Evolutionary conservation across 2,329 filamentous ascomycete species (phyloP), one percentile per base, ranked within the genome.

Genomic region (Neurospora sp.): DNA sequence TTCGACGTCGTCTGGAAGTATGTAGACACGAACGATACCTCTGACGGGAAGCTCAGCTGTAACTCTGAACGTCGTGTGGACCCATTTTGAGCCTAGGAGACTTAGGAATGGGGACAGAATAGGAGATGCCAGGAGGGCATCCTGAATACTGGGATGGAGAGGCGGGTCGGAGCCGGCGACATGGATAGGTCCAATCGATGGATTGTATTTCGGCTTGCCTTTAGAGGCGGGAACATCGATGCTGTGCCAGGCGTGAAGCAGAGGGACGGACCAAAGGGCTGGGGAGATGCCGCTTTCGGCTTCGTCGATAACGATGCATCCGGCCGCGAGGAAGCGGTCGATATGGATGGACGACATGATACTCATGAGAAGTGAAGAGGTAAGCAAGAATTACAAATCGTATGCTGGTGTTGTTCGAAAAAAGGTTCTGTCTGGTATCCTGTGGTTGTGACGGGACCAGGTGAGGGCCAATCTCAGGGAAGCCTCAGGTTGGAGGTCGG

Each of bases 1-100:
- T 2, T 85, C 83, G 40, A 87, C 82, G 78, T 94, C 91, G 72
- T 91, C 87, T 2, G 90, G 88, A 2, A 92, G 82, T 4, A 91
- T 74, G 74, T 90, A 89, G 0, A 92, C 81, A 28, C 89, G 83
- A 8, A 87, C 46, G 6, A 81, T 75, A 19, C 77, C 79, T 5
- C 70, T 66, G 1, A 73, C 65, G 2, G 73, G 67, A 12, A 72
- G 66, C 6, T 74, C 70, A 1, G 70, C 17, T 52, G 73, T 75
- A 3, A 77, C 28, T 2, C 74, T 74, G 66, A 83, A 80, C n/a
- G 82, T 79, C 8, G 87, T 73, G 4, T 79, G 78, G 1, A 85
- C 78, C 85, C 84, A 87, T 19, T 73, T 71, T 0, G 76, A 76
- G 8, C 68, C 66, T 43, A 83, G 79, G 1, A 86, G 75, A 10